Evolutionary conservation across 2,329 filamentous ascomycete genomes (phyloP).

Genomic region (Apiospora rasikravindrae): DNA sequence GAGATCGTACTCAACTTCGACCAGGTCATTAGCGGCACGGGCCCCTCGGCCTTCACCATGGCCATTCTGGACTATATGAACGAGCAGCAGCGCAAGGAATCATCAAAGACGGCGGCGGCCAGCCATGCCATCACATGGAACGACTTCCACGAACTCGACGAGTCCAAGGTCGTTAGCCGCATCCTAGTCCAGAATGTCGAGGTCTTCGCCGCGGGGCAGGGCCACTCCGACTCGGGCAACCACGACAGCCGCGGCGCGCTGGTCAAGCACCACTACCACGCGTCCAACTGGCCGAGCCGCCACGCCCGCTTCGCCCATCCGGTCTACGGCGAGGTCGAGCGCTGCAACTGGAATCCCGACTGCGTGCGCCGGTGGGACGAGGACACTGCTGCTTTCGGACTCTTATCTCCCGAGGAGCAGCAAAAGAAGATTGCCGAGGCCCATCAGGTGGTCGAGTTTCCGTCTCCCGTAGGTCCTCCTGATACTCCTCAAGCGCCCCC

Average conservation of each 20-base stretch:
- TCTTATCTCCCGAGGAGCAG: slow-evolving; percentile 59
- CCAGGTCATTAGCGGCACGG: slow-evolving; percentile 75
- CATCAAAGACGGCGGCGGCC: slow-evolving; percentile 22
- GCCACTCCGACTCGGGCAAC: slow-evolving; percentile 74
- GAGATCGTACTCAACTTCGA: slow-evolving; percentile 73
- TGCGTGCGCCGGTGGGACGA: slow-evolving; percentile 71
- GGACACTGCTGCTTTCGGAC: slow-evolving; percentile 65
- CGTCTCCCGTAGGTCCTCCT: no score
- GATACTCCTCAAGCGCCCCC: neutral
- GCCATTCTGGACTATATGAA: slow-evolving; percentile 71
- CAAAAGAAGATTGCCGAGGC: slow-evolving; percentile 55
- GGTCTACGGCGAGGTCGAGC: slow-evolving; percentile 72
- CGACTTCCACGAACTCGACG: slow-evolving; percentile 67
- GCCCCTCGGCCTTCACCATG: slow-evolving; percentile 71
- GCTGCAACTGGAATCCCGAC: slow-evolving; percentile 71
- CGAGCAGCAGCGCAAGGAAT: slow-evolving; percentile 42
- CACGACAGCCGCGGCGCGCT: slow-evolving; percentile 69
- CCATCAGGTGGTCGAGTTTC: neutral
- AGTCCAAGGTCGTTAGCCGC: slow-evolving; percentile 68
- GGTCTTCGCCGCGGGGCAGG: slow-evolving; percentile 74
- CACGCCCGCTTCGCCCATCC: slow-evolving; percentile 72
- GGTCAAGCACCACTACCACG: slow-evolving; percentile 78
- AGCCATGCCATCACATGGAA: slow-evolving; percentile 64
- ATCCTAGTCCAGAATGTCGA: slow-evolving; percentile 73
- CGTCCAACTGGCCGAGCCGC: slow-evolving; percentile 71